Evolutionary conservation across 2,329 filamentous ascomycete species (phyloP).

Genomic region (Alternaria sp.): DNA sequence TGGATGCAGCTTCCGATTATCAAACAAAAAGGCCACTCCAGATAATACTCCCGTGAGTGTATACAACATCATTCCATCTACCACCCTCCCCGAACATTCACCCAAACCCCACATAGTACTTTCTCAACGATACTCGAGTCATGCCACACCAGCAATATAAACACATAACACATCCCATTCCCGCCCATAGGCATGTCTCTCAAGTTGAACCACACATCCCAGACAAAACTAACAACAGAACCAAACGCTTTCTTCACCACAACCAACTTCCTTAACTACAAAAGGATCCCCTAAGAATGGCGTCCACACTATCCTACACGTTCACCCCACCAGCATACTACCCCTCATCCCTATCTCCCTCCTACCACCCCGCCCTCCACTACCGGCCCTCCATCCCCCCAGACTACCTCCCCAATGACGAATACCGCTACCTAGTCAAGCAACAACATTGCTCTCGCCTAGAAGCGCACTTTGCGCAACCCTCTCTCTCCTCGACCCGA

Average conservation of each 20-base stretch:
- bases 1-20: background rate
- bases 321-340: background rate
- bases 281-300: background rate
- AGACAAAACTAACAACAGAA: background rate
- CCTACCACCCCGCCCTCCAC: background rate
- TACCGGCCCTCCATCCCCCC: background rate
- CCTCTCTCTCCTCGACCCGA: background rate
- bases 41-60: background rate
- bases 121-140: background rate
- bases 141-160: background rate
- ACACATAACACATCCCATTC: background rate
- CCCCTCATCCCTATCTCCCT: background rate
- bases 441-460: conserved; percentile 6
- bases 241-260: background rate
- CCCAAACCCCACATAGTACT: background rate
- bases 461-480: conserved; percentile 6
- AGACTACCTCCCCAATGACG: conserved; percentile 13
- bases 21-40: background rate
- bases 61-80: background rate
- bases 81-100: background rate
- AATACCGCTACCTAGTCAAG: conserved; percentile 5
- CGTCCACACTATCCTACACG: background rate
- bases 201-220: background rate
- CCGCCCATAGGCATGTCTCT: background rate
- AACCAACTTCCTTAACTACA: background rate